These are phyloP conservation scores for Hypoxylon sp. DNA, from an alignment of 2,329 filamentous ascomycete species.

Conservation along the genomic window DNA sequence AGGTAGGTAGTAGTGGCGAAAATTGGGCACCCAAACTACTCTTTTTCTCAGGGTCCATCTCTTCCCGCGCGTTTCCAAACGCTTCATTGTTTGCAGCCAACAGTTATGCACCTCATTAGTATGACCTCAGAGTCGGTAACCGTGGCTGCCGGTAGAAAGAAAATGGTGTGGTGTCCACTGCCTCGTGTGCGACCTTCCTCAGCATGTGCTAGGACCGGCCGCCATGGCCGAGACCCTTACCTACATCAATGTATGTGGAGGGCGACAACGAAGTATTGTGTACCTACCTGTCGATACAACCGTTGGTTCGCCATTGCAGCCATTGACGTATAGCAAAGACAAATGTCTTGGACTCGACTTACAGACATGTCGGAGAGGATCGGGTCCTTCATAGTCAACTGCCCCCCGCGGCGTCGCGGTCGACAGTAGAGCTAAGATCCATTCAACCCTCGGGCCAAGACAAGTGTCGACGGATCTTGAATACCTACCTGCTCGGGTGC, in stretches of 20 bases:
- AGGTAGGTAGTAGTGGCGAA: slow-evolving; percentile 39
- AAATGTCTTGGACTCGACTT: slow-evolving; percentile 14
- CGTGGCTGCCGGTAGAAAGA: slow-evolving; percentile 33
- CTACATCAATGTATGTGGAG: no score
- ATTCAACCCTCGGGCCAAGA: slow-evolving; percentile 19
- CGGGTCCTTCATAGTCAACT: slow-evolving; percentile 27
- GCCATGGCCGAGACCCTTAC: slow-evolving; percentile 35
- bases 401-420: slow-evolving; percentile 8
- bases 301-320: slow-evolving; percentile 32
- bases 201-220: slow-evolving; percentile 25
- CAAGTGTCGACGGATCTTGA: slow-evolving; percentile 4
- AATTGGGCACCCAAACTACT: slow-evolving; percentile 42
- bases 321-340: slow-evolving; percentile 41
- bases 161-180: slow-evolving; percentile 22
- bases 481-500: slow-evolving; percentile 18
- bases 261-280: slow-evolving; percentile 25
- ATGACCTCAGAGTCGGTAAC: slow-evolving; percentile 37
- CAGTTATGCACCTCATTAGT: slow-evolving; percentile 33
- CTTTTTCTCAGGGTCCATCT: slow-evolving; percentile 28
- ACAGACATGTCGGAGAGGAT: slow-evolving; percentile 25
- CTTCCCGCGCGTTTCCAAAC: slow-evolving; percentile 25
- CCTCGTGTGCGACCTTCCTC: slow-evolving; percentile 32
- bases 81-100: slow-evolving; percentile 31
- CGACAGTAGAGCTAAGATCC: slow-evolving; percentile 28
- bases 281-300: slow-evolving; percentile 28